Base-by-base conservation (phyloP, 78 protist species). In the Dictyostelium capitatum region DNA sequence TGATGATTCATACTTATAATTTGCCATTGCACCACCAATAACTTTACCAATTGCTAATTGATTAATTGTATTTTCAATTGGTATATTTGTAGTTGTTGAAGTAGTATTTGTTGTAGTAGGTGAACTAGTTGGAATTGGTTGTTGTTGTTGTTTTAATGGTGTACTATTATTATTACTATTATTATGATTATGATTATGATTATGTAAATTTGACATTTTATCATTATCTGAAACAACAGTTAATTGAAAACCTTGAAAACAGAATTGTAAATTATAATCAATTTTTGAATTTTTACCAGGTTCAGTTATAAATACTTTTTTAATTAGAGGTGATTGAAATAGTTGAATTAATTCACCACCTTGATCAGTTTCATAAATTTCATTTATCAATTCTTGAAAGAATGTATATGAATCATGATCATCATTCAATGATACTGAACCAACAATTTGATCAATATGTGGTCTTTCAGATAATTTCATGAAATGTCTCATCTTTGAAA, bases 301-400 rank as follows among this genome's bases (percentile, higher is more conserved):
- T 14, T 70, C 79, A 3, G 62, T 5, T 23, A 87, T 87, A 28
- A 87, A 87, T 2, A 69, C 83, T 15, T 74, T 87, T 65, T 87
- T 87, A 50, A 87, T 87, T n/a, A 87, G 56, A 11, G 84, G 84
- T 3, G 69, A 48, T 54, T 87, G 93, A 79, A 87, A 77, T 50
- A 87, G n/a, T 17, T 77, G 93, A 37, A 87, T 87, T 4, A 87
- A 74, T 28, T 87, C 93, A 37, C 93, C 93, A 23, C 84, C 84
- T 37, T 87, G 67, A 37, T 87, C 93, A n/a, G 70, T 77, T 51
- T 87, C 93, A 50, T 87, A 87, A 79, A 87, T 87, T 64, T 87
- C 93, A 51, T 87, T 87, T 46, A 87, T 87, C 3, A 87, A 56
- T 57, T 87, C 93, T 62, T 87, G 93, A 46, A 74, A 87, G 14